Conservation (phyloP, 371 early-diverging fungal genomes). For the Mucor piriformis region DNA sequence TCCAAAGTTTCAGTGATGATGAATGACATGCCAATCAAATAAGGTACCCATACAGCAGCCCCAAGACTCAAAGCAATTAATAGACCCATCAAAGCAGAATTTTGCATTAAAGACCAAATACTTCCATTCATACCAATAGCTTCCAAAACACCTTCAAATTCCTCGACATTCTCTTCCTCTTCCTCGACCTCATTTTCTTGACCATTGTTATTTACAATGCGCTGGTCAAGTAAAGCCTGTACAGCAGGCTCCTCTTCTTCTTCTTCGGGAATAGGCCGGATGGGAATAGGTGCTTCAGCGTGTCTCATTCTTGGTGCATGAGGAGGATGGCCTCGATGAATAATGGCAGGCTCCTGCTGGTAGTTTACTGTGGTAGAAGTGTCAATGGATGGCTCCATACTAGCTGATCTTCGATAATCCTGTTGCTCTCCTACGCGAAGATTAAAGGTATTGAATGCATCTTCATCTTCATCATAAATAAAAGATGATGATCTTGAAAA, state of each 20-base stretch:
- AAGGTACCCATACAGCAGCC: conserved; percentile 77
- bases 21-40: conserved; percentile 64
- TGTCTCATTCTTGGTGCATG: conserved; percentile 21
- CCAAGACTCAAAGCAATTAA: conserved; percentile 74
- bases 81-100: conserved; percentile 75
- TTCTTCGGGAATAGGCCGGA: conserved; percentile 14
- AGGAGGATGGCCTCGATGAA: conserved; percentile 13
- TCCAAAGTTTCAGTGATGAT: conserved; percentile 27
- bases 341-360: background rate
- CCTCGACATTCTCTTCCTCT: conserved; percentile 64
- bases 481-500: background rate
- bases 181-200: conserved; percentile 42
- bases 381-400: conserved; percentile 16
- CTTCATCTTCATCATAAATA: background rate
- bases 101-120: conserved; percentile 72
- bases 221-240: background rate
- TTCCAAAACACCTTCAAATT: conserved; percentile 82
- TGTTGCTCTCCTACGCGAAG: background rate
- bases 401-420: conserved; percentile 6
- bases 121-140: conserved; percentile 91
- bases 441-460: too few relatives aligned
- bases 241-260: background rate
- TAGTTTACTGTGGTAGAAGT: background rate
- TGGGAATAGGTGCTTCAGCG: conserved; percentile 15
- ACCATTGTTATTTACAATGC: conserved; percentile 8